Percentiles rank a stretch among this genome's conserved stretches.
Evolutionary conservation across 306 rosid species (phyloP).

Genomic region (Dalbergia cochinchinensis): DNA sequence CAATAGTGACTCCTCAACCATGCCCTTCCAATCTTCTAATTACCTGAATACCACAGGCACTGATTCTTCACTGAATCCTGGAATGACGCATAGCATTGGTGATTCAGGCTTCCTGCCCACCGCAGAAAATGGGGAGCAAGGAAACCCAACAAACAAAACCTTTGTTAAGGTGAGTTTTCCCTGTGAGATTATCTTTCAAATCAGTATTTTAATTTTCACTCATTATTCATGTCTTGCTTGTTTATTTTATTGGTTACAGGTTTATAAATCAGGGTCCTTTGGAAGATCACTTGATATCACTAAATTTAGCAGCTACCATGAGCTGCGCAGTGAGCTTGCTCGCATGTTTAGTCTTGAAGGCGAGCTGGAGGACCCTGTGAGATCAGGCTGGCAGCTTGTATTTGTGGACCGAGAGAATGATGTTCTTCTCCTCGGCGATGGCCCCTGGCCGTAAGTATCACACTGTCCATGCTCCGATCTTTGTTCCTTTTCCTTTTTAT

Average conservation of each 20-base stretch:
- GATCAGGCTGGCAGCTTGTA: slow-evolving; percentile 99
- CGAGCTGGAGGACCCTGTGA: slow-evolving; percentile 94
- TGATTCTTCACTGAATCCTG: slow-evolving; percentile 69
- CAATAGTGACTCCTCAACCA: slow-evolving; percentile 58
- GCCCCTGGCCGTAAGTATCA: slow-evolving; percentile 67
- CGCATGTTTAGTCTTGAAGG: slow-evolving; percentile 96
- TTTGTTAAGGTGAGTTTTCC: slow-evolving; percentile 82
- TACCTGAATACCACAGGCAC: slow-evolving; percentile 68
- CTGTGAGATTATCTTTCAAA: slow-evolving; percentile 1
- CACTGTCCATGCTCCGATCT: background rate
- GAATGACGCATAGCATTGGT: slow-evolving; percentile 68
- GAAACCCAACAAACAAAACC: slow-evolving; percentile 67
- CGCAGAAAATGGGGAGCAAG: slow-evolving; percentile 70
- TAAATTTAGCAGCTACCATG: slow-evolving; percentile 90
- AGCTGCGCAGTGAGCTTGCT: slow-evolving; percentile 91
- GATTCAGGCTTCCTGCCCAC: slow-evolving; percentile 79
- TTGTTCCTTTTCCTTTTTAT: background rate
- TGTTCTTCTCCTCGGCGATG: slow-evolving; percentile 96
- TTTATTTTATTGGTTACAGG: slow-evolving; percentile 45
- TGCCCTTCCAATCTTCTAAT: slow-evolving; percentile 76
- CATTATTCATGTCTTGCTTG: slow-evolving; percentile 20
- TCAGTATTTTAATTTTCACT: background rate
- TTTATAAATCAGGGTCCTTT: slow-evolving; percentile 61
- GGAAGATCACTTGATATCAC: slow-evolving; percentile 68
- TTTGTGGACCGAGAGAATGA: slow-evolving; percentile 98